These are phyloP conservation scores for Parmales sp. DNA, from an alignment of 108 stramenopile species.

Conservation along the genomic window DNA sequence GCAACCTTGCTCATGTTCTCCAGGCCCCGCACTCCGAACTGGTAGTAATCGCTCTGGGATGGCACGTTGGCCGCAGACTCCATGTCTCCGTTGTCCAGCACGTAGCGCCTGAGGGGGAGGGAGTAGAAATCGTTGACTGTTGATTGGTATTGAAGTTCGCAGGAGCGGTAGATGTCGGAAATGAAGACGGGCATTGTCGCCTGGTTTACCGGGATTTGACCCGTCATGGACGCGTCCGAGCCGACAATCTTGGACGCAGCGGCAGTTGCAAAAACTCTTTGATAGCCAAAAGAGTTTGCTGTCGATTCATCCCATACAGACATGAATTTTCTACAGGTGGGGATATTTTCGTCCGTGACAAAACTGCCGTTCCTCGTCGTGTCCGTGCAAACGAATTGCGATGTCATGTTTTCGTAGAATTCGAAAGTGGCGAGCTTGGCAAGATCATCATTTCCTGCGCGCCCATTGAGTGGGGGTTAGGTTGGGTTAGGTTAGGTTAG, in stretches of 20 bases:
- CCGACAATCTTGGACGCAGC: background rate
- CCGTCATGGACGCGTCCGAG: background rate
- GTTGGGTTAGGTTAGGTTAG: too few relatives aligned
- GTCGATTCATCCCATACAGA: background rate
- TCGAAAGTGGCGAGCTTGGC: background rate
- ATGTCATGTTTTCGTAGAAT: slow-evolving; percentile 5
- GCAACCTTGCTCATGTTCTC: slow-evolving; percentile 6
- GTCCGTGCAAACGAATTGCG: background rate
- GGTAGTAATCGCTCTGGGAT: background rate
- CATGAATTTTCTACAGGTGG: background rate
- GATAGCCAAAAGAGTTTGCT: background rate
- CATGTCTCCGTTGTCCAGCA: background rate
- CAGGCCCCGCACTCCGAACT: background rate
- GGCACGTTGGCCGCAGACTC: background rate
- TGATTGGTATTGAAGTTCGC: background rate
- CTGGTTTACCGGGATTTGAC: background rate
- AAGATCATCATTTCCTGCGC: background rate
- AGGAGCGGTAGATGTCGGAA: background rate
- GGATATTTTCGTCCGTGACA: background rate
- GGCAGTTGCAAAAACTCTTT: background rate
- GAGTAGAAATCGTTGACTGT: background rate
- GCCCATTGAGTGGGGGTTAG: too few relatives aligned
- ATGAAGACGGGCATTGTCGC: background rate
- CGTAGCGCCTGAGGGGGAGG: background rate
- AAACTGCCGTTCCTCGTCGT: background rate